Percentiles rank a stretch among this genome's conserved stretches.
These are phyloP conservation scores for Rubia occidens DNA, from an alignment of 305 asterid genomes.

Conservation along the genomic window DNA sequence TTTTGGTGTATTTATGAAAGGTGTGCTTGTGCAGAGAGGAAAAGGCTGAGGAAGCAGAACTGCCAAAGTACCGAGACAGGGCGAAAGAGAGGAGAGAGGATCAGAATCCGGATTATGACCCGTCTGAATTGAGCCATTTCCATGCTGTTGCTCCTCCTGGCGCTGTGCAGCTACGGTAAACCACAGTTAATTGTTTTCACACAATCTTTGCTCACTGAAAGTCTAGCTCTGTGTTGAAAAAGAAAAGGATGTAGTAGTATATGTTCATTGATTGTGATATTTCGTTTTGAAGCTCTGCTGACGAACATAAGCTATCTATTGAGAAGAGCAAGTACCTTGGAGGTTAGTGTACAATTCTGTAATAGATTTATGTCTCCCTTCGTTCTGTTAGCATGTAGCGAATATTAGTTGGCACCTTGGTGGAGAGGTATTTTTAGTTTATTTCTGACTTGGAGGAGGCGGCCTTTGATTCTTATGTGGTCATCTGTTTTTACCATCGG, in stretches of 20 bases:
- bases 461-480: neutral
- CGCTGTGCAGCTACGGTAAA: conserved; percentile 53
- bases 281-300: conserved; percentile 56
- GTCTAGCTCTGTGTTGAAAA: neutral
- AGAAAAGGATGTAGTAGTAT: neutral
- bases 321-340: conserved; percentile 99
- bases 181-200: neutral
- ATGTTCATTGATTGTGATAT: conserved; percentile 4
- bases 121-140: conserved; percentile 68
- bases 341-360: conserved; percentile 36
- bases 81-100: conserved; percentile 96
- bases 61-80: conserved; percentile 79
- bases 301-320: conserved; percentile 82
- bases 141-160: conserved; percentile 99
- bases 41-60: conserved; percentile 73
- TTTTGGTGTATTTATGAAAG: neutral
- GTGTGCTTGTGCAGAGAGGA: neutral
- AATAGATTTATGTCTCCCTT: neutral
- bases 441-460: neutral
- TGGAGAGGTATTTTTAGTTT: neutral
- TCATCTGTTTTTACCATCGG: conserved; percentile 4
- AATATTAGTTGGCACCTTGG: neutral
- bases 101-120: conserved; percentile 87
- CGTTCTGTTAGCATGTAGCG: neutral
- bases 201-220: neutral